A percentile compares a stretch with the other conserved stretches of the same genome.
Evolutionary conservation across 352 stramenopile genomes (phyloP).

Genomic region (Peronospora destructor): DNA sequence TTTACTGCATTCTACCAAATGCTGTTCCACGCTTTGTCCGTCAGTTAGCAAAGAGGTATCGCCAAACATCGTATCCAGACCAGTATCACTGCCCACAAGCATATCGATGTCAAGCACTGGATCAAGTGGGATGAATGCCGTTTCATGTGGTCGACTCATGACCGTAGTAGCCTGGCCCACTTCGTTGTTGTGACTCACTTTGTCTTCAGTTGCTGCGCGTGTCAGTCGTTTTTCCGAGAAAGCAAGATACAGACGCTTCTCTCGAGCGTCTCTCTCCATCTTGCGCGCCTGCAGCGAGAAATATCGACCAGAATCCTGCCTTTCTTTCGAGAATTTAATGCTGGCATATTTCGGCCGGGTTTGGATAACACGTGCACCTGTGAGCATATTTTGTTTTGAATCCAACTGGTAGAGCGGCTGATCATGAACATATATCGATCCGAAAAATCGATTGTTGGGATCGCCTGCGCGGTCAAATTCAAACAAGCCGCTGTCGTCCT

Average conservation of each 20-base stretch:
- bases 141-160: constrained; percentile 17
- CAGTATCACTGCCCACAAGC: not conserved
- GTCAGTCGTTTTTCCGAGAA: constrained; percentile 56
- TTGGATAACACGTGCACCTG: constrained; percentile 34
- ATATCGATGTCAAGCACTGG: constrained; percentile 30
- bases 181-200: constrained; percentile 2
- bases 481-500: constrained; percentile 37
- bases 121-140: constrained; percentile 59
- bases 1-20: constrained; percentile 52
- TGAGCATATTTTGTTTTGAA: constrained; percentile 39
- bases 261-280: constrained; percentile 31
- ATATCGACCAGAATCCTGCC: constrained; percentile 31
- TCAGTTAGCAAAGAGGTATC: constrained; percentile 38
- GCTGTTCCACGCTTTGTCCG: constrained; percentile 56
- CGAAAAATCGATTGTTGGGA: constrained; percentile 60
- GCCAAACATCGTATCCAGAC: constrained; percentile 1
- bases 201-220: constrained; percentile 5
- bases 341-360: constrained; percentile 9
- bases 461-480: constrained; percentile 62
- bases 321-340: not conserved
- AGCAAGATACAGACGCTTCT: constrained; percentile 52
- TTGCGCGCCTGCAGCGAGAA: constrained; percentile 43
- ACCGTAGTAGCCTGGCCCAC: not conserved
- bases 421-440: constrained; percentile 57
- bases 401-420: constrained; percentile 55